Percentiles rank a stretch among this genome's conserved stretches.
These are phyloP conservation scores for Crithidia bombi DNA, from an alignment of 208 protist species.

Conservation along the genomic window DNA sequence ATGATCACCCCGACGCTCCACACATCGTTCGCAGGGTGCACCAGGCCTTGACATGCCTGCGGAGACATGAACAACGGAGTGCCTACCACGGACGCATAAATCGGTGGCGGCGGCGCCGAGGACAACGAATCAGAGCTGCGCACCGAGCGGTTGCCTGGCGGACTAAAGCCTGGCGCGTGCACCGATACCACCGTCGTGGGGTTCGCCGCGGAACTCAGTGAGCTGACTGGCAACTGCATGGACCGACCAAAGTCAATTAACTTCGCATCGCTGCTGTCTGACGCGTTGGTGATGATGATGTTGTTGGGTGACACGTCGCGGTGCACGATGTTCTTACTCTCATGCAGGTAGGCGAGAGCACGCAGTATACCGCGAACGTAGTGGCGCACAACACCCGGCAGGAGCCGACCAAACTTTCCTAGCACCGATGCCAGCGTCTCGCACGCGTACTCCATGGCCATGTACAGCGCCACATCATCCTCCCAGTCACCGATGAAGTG, in stretches of 20 bases:
- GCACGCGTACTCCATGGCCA: slow-evolving; percentile 73
- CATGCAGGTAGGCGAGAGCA: slow-evolving; percentile 75
- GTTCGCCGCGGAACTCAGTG: neutral
- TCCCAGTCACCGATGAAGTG: slow-evolving; percentile 54
- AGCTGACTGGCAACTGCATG: slow-evolving; percentile 13
- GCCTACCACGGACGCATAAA: slow-evolving; percentile 40
- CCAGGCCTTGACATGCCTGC: slow-evolving; percentile 65
- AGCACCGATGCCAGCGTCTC: slow-evolving; percentile 67
- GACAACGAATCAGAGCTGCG: neutral
- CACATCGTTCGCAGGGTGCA: slow-evolving; percentile 73
- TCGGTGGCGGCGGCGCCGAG: neutral
- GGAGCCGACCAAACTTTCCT: slow-evolving; percentile 47
- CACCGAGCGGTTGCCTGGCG: neutral
- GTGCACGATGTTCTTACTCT: slow-evolving; percentile 57
- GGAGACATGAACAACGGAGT: slow-evolving; percentile 86
- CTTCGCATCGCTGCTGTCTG: slow-evolving; percentile 55
- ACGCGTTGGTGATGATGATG: slow-evolving; percentile 73
- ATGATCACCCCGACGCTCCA: slow-evolving; percentile 81
- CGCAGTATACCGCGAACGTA: slow-evolving; percentile 60
- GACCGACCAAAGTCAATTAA: slow-evolving; percentile 81
- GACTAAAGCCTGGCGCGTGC: slow-evolving; percentile 2
- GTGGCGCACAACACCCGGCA: slow-evolving; percentile 43
- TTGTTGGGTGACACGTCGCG: slow-evolving; percentile 82
- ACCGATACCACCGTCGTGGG: neutral
- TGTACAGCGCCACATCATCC: slow-evolving; percentile 49